These are phyloP conservation scores for Bipolaris oryzae DNA, from an alignment of 2,329 filamentous ascomycete species.

Conservation along the genomic window DNA sequence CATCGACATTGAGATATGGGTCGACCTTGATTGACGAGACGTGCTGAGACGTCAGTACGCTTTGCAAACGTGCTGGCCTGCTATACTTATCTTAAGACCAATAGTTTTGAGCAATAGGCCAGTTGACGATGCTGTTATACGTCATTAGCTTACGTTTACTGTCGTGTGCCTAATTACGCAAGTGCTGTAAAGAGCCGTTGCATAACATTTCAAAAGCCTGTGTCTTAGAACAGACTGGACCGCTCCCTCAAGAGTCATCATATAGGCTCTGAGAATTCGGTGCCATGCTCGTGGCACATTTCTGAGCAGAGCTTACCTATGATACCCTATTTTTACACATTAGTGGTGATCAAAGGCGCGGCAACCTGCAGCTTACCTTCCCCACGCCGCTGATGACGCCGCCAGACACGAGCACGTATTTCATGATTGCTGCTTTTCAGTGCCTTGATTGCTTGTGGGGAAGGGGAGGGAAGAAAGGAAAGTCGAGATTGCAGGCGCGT, in stretches of 20 bases:
- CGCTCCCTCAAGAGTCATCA: not conserved
- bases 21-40: slow-evolving; percentile 73
- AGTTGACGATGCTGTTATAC: slow-evolving; percentile 67
- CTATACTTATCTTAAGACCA: slow-evolving; percentile 72
- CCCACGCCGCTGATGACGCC: slow-evolving; percentile 56
- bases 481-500: slow-evolving; percentile 28
- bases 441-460: slow-evolving; percentile 49
- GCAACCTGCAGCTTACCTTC: slow-evolving; percentile 52
- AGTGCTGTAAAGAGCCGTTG: not conserved
- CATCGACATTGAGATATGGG: slow-evolving; percentile 77
- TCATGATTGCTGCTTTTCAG: slow-evolving; percentile 64
- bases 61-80: slow-evolving; percentile 18
- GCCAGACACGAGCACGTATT: slow-evolving; percentile 81
- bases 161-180: not conserved
- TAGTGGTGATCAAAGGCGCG: slow-evolving; percentile 29
- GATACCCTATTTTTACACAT: slow-evolving; percentile 59
- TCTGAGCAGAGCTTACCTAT: slow-evolving; percentile 59
- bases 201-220: not conserved
- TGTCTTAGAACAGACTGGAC: not conserved
- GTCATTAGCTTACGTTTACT: slow-evolving; percentile 23
- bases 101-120: slow-evolving; percentile 79
- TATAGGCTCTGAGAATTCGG: not conserved
- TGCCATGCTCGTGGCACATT: not conserved
- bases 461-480: slow-evolving; percentile 50
- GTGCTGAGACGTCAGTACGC: slow-evolving; percentile 51